phyloP scores from a whole-genome alignment of 768 basidiomycete genomes.

The Floccularia luteovirens region DNA sequence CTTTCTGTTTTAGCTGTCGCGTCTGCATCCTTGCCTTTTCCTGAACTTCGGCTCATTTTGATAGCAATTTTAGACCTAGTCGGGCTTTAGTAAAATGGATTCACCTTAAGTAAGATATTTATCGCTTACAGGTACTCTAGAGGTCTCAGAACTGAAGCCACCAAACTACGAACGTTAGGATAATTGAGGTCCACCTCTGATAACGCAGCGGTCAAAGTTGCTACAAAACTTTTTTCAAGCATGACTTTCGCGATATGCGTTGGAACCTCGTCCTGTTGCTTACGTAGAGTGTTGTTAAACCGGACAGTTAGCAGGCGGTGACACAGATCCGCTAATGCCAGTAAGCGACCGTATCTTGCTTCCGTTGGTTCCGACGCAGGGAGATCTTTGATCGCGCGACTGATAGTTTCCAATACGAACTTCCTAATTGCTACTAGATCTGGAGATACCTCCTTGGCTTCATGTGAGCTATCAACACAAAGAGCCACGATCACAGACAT shows the following conservation, averaged over 20 bases:
- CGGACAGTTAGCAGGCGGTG: constrained; percentile 80
- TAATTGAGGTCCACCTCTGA: constrained; percentile 95
- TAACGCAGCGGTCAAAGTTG: constrained; percentile 78
- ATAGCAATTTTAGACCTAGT: constrained; percentile 91
- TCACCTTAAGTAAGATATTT: not conserved
- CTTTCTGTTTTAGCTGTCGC: constrained; percentile 41
- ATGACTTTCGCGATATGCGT: constrained; percentile 95
- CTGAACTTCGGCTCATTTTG: constrained; percentile 85
- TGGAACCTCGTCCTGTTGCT: constrained; percentile 63
- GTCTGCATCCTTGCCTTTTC: constrained; percentile 50
- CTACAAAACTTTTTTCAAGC: constrained; percentile 96
- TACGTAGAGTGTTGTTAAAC: constrained; percentile 51
- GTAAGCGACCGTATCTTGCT: constrained; percentile 78
- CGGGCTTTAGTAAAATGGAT: constrained; percentile 8
- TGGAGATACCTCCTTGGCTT: constrained; percentile 66
- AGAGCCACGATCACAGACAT: constrained; percentile 88
- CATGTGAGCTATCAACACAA: constrained; percentile 80
- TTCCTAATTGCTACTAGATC: constrained; percentile 90
- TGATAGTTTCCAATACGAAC: constrained; percentile 84
- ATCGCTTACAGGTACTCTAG: constrained; percentile 77
- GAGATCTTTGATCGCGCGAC: constrained; percentile 79
- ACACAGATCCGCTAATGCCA: constrained; percentile 83
- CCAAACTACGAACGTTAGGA: constrained; percentile 79
- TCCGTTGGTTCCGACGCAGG: constrained; percentile 53
- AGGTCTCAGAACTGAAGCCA: constrained; percentile 84